A percentile compares a stretch with the other conserved stretches of the same genome.
Conservation (phyloP, 768 basidiomycete species). For the Lyophyllum shimeji region DNA sequence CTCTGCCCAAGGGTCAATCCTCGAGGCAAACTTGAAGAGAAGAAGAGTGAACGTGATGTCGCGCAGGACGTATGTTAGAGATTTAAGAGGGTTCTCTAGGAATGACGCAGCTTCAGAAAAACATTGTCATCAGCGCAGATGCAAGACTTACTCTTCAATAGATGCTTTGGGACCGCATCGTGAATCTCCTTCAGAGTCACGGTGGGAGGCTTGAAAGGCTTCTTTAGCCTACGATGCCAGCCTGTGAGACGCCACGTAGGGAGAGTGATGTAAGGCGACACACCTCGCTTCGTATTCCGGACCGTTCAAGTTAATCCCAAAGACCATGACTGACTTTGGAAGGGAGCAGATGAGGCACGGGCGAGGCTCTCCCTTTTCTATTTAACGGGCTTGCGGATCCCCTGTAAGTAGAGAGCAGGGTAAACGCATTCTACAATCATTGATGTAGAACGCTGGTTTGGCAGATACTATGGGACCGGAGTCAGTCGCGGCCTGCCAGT, state of each 20-base stretch:
- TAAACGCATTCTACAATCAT: not conserved
- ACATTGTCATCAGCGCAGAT: not conserved
- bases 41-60: conserved; percentile 41
- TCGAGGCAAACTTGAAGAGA: conserved; percentile 43
- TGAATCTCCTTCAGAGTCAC: conserved; percentile 54
- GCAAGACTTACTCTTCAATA: conserved; percentile 38
- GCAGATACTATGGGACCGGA: conserved; percentile 3
- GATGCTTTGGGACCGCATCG: conserved; percentile 53
- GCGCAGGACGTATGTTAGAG: conserved; percentile 42
- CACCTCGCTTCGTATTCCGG: conserved; percentile 42
- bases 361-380: conserved; percentile 3
- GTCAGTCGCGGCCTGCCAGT: not conserved
- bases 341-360: conserved; percentile 1
- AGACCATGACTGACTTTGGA: conserved; percentile 20
- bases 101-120: not conserved
- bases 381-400: conserved; percentile 9
- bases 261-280: not conserved
- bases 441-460: conserved; percentile 3
- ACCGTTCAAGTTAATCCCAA: conserved; percentile 29
- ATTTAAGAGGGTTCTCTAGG: conserved; percentile 36
- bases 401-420: conserved; percentile 10
- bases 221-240: conserved; percentile 30
- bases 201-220: conserved; percentile 48
- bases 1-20: conserved; percentile 39
- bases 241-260: not conserved